Base-by-base conservation (phyloP, 2,329 filamentous ascomycete species). In the Aspergillus ochraceus region DNA sequence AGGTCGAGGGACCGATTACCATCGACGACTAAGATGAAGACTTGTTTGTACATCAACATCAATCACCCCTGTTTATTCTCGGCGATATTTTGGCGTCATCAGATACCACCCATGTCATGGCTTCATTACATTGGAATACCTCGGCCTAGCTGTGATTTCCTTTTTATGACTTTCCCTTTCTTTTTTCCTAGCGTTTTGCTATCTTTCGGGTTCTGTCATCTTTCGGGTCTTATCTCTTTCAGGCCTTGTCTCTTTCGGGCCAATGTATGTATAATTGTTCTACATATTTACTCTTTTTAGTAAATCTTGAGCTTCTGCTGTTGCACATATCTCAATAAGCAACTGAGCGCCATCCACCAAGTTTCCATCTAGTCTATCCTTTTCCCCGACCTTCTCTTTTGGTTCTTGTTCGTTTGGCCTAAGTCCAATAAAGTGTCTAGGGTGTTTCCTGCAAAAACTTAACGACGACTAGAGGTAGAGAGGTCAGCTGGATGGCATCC, bases 401-500 rank as follows among this genome's bases (percentile, higher is more conserved):
- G 17, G 36, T 42, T 42, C 14, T n/a, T 4, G 26, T 50, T 26
- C 26, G 6, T 19, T 29, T 29, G 8, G 22, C 24, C n/a, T n/a
- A 26, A 11, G 20, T 47, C 6, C 10, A 29, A 42, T n/a, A 22
- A 32, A 11, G 32, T 32, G 32, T 55, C 55, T 65, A 67, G 58
- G 49, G 57, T 53, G 54, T 64, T 49, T 70, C 60, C 58, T 66
- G 57, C 50, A 76, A 62, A 50, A 76, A 76, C 46, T 70, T 71
- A 6, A 76, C 65, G 36, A 75, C 74, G 49, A 69, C 74, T 76
- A 59, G 26, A 46, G 50, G 47, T 22, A 17, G 4, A 14, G 17
- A 20, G 24, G 47, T 53, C 26, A 58, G 51, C 22, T 14, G 29
- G 8, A 32, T 52, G 36, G 36, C 2, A 29, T 39, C 20, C 20